Evolutionary conservation across 257 asterid species (phyloP).

Genomic region (Fraxinus cuspidata): DNA sequence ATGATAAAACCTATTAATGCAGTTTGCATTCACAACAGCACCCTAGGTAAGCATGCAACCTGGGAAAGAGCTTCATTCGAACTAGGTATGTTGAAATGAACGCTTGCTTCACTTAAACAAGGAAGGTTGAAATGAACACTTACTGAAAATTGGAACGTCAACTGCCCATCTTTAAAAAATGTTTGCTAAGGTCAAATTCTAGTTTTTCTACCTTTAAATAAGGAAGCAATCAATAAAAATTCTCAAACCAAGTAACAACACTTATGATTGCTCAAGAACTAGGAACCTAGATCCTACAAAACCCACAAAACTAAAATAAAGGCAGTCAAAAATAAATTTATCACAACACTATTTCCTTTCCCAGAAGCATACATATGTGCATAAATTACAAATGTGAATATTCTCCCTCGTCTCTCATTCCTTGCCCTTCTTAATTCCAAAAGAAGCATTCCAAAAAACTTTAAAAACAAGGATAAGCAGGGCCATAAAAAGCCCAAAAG

Average conservation of each 20-base stretch:
- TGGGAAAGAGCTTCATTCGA: background rate
- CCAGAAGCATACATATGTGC: background rate
- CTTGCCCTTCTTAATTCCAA: conserved; percentile 1
- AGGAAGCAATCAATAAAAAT: background rate
- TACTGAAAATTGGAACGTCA: background rate
- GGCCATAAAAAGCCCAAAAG: conserved; percentile 9
- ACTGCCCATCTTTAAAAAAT: background rate
- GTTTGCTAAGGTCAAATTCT: background rate
- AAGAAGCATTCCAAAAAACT: conserved; percentile 6
- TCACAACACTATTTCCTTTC: background rate
- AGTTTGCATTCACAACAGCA: background rate
- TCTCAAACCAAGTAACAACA: background rate
- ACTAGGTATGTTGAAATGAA: background rate
- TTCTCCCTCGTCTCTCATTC: conserved; percentile 3
- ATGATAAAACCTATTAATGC: background rate
- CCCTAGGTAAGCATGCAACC: background rate
- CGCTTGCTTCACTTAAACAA: background rate
- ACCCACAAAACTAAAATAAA: background rate
- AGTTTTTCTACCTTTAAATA: background rate
- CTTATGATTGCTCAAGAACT: background rate
- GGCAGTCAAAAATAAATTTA: background rate
- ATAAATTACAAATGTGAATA: background rate
- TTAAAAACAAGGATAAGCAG: conserved; percentile 8
- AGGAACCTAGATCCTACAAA: background rate
- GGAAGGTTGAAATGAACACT: background rate